phyloP scores from a whole-genome alignment of 495 filamentous ascomycete species.

The Neurospora intermedia region DNA sequence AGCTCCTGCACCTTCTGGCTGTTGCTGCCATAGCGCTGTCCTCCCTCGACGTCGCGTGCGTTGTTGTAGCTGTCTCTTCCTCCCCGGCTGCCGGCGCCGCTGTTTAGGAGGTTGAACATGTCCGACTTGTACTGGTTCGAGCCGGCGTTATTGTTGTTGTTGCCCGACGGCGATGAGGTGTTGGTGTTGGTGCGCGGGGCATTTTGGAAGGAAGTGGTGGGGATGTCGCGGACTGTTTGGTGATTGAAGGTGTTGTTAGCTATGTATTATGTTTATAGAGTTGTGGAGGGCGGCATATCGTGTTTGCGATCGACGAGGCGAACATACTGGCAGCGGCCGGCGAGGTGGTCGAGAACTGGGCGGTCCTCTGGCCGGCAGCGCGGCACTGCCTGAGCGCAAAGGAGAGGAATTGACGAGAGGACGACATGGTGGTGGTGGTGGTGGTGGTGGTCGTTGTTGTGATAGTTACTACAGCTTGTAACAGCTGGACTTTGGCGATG shows the following conservation, averaged over 20 bases:
- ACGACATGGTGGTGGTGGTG: slow-evolving; percentile 6
- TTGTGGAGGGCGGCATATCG: neutral
- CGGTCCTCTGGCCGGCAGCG: neutral
- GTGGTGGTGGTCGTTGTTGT: neutral
- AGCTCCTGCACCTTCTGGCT: slow-evolving; percentile 9
- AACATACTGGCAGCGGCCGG: slow-evolving; percentile 3
- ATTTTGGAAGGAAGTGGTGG: slow-evolving; percentile 9
- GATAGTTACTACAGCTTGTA: neutral
- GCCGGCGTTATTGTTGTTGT: slow-evolving; percentile 10
- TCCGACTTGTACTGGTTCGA: slow-evolving; percentile 6
- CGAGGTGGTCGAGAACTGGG: slow-evolving; percentile 8
- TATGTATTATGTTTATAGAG: neutral
- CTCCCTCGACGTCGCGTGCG: neutral
- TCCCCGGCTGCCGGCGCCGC: slow-evolving; percentile 1
- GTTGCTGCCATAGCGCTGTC: neutral
- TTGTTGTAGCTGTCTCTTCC: neutral
- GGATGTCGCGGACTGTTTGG: slow-evolving; percentile 6
- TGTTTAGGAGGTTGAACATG: slow-evolving; percentile 2
- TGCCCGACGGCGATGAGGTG: neutral
- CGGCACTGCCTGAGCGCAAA: slow-evolving; percentile 6
- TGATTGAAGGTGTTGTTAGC: slow-evolving; percentile 1
- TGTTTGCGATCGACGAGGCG: neutral
- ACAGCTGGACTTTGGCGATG: neutral
- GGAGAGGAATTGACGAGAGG: slow-evolving; percentile 6
- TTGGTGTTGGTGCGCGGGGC: neutral